Base-by-base conservation (phyloP, 352 stramenopile species). In the Pythium myriotylum region DNA sequence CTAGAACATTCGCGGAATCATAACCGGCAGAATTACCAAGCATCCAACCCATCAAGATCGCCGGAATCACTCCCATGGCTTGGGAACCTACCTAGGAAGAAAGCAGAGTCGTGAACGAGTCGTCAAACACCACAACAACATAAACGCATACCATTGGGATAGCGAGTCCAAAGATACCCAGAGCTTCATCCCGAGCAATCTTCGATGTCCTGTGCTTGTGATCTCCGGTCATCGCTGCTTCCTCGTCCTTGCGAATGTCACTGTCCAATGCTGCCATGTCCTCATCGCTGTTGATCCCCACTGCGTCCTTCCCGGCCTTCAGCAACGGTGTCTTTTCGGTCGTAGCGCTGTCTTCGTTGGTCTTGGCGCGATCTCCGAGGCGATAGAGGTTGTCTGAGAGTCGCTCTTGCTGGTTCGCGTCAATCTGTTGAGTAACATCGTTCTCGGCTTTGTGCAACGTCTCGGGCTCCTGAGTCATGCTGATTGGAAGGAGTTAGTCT, bases 41-140 rank as follows among this genome's bases (percentile, higher is more conserved):
- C 74, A 86, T 80, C 49, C 82, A 80, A 33, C 59, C 72, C n/a
- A 79, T 58, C 22, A 64, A 61, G 68, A 75, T 60, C 27, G 73
- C 62, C 4, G 77, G 73, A 12, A 84, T 52, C 46, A 80, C 73
- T 55, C 81, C 74, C 33, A 86, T 57, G 6, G 29, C 24, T 54
- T 54, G 27, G 12, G 47, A 17, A n/a, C 23, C 23, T 14, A 39
- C 47, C 47, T 43, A 14, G 17, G 13, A 43, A 6, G 17, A 43
- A 43, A 16, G 13, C 37, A 43, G 4, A 6, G 37, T 20, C 13
- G 13, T 4, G 7, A 20, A 16, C 37, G 13, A 43, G 17, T n/a
- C n/a, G 7, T 43, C 37, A 14, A 54, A 19, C 4, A 6, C n/a
- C 13, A 20, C 13, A 43, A 16, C 17, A 20, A 20, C 24, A 16